These are phyloP conservation scores for Ajuga reptans DNA, from an alignment of 305 asterid genomes.

Conservation along the genomic window DNA sequence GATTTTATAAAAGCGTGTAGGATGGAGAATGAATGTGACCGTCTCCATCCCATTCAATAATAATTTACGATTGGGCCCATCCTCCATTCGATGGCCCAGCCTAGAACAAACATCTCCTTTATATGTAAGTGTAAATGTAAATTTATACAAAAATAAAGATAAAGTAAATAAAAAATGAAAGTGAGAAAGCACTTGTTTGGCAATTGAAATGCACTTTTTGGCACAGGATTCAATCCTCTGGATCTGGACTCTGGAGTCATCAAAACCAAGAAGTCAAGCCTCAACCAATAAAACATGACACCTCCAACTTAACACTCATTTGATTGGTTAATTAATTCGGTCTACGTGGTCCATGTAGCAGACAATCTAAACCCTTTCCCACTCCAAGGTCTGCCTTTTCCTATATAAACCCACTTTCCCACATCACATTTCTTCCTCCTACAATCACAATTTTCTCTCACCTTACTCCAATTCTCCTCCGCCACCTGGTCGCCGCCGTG, in stretches of 20 bases:
- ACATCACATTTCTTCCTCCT: conserved; percentile 18
- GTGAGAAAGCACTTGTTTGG: neutral
- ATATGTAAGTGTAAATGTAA: no score
- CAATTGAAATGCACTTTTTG: conserved; percentile 24
- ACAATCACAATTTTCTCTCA: conserved; percentile 11
- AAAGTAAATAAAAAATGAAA: neutral
- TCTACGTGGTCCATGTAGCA: conserved; percentile 22
- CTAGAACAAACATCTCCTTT: no score
- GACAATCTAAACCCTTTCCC: conserved; percentile 3
- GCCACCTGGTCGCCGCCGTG: neutral
- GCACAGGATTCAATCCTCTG: conserved; percentile 33
- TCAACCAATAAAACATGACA: conserved; percentile 9
- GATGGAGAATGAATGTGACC: no score
- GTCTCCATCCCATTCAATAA: no score
- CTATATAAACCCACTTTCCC: conserved; percentile 31
- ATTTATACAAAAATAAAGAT: neutral
- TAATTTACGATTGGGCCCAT: no score
- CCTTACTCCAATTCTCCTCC: neutral
- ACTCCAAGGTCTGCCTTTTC: neutral
- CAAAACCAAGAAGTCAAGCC: neutral
- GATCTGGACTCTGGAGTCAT: conserved; percentile 17
- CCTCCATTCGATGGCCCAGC: no score
- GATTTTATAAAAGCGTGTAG: no score
- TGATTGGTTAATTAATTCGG: neutral
- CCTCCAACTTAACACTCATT: neutral